These are phyloP conservation scores for Dillenia turbinata DNA, from an alignment of 164 flowering plant genomes.

Conservation along the genomic window DNA sequence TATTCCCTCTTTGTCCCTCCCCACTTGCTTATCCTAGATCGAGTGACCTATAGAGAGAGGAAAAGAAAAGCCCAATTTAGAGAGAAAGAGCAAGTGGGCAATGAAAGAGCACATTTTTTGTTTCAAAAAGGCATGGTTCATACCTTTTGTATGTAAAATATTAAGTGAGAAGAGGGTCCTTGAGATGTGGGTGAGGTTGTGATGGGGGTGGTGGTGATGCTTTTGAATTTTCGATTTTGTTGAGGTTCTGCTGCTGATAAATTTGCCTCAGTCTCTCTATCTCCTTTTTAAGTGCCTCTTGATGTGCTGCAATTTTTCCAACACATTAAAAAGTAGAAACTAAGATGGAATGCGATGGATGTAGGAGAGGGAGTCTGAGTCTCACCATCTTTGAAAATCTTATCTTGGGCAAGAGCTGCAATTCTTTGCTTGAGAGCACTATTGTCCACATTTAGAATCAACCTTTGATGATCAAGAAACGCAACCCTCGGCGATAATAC, in stretches of 20 bases:
- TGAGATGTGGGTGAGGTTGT: slow-evolving; percentile 5
- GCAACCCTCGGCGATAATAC: slow-evolving; percentile 80
- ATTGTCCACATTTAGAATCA: slow-evolving; percentile 79
- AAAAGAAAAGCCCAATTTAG: no score
- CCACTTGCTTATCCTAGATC: no score
- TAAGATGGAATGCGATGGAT: no score
- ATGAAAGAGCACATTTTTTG: no score
- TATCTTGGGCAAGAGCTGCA: slow-evolving; percentile 85
- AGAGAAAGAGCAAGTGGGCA: no score
- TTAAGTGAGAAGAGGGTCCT: not conserved
- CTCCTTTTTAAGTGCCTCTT: slow-evolving; percentile 83
- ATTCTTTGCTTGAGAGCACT: slow-evolving; percentile 86
- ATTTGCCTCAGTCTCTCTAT: slow-evolving; percentile 83
- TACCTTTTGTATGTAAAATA: no score
- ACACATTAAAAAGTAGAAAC: no score
- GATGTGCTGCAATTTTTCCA: slow-evolving; percentile 62
- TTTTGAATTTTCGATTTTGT: slow-evolving; percentile 35
- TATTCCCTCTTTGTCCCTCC: no score
- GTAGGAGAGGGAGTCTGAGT: not conserved
- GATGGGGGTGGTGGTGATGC: slow-evolving; percentile 12
- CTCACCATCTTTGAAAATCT: slow-evolving; percentile 83
- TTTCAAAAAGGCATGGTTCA: not conserved
- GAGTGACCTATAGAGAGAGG: no score
- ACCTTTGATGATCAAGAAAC: slow-evolving; percentile 73
- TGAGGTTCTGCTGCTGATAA: slow-evolving; percentile 53